A percentile compares a stretch with the other conserved stretches of the same genome.
Conservation (phyloP, 495 filamentous ascomycete genomes). For the Apiosordaria backusii region DNA sequence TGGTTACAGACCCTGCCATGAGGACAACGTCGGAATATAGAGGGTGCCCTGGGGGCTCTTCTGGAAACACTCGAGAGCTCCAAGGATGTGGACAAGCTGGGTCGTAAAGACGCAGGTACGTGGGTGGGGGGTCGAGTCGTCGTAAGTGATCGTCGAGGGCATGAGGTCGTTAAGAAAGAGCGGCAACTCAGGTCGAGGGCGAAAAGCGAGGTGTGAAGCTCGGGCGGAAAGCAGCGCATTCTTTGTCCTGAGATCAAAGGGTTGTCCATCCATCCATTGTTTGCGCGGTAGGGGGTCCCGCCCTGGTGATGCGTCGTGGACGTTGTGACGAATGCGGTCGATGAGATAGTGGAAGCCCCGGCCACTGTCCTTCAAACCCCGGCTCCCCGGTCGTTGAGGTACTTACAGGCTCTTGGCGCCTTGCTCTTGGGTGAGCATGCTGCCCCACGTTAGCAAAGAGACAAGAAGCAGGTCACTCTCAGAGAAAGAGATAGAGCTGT, state of each 20-base stretch:
- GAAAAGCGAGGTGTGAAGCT: neutral
- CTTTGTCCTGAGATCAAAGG: constrained; percentile 5
- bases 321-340: constrained; percentile 18
- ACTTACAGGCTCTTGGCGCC: neutral
- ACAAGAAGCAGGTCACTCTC: neutral
- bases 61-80: neutral
- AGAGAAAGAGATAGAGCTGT: neutral
- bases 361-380: neutral
- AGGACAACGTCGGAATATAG: neutral
- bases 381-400: neutral
- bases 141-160: neutral
- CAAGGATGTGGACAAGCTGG: neutral
- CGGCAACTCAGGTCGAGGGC: neutral
- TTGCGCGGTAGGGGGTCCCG: neutral
- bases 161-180: neutral
- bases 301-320: neutral
- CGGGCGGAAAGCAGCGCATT: constrained; percentile 11
- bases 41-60: neutral
- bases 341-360: neutral
- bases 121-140: neutral
- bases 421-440: neutral
- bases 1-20: constrained; percentile 27
- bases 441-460: neutral
- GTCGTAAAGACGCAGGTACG: neutral
- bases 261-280: constrained; percentile 5